These are phyloP conservation scores for Suillus sp. DNA, from an alignment of 768 basidiomycete genomes.

Conservation along the genomic window DNA sequence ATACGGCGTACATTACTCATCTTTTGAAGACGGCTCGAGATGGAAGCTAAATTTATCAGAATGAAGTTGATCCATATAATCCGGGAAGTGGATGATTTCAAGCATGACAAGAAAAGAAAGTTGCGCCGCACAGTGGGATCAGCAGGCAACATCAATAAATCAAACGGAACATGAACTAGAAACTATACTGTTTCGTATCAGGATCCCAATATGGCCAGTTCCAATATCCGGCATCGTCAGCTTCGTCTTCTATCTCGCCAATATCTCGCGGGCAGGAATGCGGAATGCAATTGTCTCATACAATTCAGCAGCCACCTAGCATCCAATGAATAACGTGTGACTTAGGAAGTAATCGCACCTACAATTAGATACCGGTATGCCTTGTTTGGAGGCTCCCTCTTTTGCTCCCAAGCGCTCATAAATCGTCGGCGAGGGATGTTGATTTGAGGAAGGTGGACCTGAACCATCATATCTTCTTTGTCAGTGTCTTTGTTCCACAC, in stretches of 20 bases:
- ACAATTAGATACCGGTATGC: conserved; percentile 98
- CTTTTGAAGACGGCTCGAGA: not conserved
- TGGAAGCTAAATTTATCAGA: not conserved
- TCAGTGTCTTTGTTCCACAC: conserved; percentile 89
- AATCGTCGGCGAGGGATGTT: conserved; percentile 87
- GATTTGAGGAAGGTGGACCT: conserved; percentile 94
- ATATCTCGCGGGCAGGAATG: conserved; percentile 95
- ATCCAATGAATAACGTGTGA: conserved; percentile 32
- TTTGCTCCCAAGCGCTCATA: conserved; percentile 99
- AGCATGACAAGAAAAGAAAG: not conserved
- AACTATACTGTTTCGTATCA: conserved; percentile 98
- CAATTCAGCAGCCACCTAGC: conserved; percentile 96
- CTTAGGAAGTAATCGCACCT: conserved; percentile 36
- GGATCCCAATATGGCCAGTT: conserved; percentile 99
- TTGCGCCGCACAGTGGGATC: not conserved
- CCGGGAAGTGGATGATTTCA: not conserved
- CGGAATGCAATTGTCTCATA: conserved; percentile 99
- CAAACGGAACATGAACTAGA: conserved; percentile 94
- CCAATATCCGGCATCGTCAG: conserved; percentile 88
- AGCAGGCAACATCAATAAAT: conserved; percentile 29
- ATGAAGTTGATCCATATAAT: conserved; percentile 6
- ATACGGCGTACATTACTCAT: conserved; percentile 10
- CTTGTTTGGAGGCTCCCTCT: conserved; percentile 91
- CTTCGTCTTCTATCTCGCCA: conserved; percentile 93
- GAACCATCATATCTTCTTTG: conserved; percentile 97